Conservation (phyloP, 768 basidiomycete genomes). For the Hypholoma sublateritium region DNA sequence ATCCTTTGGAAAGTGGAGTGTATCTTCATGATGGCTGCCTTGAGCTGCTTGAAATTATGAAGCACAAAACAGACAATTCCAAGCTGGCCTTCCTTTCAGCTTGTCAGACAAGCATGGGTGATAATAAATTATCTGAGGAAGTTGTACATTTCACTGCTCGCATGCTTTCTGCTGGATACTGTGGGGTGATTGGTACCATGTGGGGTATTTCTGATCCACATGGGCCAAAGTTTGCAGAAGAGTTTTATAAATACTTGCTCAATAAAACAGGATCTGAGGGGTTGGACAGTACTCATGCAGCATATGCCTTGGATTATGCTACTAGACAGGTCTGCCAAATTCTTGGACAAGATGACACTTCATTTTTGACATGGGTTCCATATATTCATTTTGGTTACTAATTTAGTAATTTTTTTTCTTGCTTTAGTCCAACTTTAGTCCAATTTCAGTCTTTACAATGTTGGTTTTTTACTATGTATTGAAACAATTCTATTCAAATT, state of each 20-base stretch:
- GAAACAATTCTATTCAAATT: no score
- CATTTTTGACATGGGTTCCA: slow-evolving; percentile 11
- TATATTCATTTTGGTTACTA: slow-evolving; percentile 11
- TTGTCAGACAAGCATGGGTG: no score
- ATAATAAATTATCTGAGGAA: no score
- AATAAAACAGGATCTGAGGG: not conserved
- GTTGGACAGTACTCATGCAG: slow-evolving; percentile 9
- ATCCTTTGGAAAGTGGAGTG: slow-evolving; percentile 26
- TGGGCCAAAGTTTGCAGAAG: slow-evolving; percentile 29
- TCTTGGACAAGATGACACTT: slow-evolving; percentile 1
- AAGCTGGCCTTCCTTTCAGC: no score
- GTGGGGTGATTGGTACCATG: slow-evolving; percentile 39
- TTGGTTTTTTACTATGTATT: no score
- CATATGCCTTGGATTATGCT: no score
- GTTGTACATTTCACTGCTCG: slow-evolving; percentile 39
- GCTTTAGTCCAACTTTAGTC: no score
- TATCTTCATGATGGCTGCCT: slow-evolving; percentile 18
- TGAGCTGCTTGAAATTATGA: slow-evolving; percentile 18
- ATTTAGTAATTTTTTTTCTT: no score
- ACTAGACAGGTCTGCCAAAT: slow-evolving; percentile 14
- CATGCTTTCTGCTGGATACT: slow-evolving; percentile 32
- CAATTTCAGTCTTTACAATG: no score
- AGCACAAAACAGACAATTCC: no score
- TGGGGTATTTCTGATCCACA: slow-evolving; percentile 38
- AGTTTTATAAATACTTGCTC: slow-evolving; percentile 31